Evolutionary conservation across 345 rosid species (phyloP).

Genomic region (Populus alba): DNA sequence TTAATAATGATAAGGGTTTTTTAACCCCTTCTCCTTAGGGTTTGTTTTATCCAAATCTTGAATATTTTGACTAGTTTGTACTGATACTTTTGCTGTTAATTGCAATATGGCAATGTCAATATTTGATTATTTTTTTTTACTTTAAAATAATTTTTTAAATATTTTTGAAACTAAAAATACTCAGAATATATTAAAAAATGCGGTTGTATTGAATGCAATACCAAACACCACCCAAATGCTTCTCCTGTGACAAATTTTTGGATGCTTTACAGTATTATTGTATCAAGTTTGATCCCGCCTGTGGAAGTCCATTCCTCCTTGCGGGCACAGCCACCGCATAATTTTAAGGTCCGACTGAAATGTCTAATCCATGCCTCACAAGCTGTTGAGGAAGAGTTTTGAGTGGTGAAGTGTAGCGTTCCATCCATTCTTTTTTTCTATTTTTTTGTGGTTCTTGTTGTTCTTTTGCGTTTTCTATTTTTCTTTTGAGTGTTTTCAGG

Average conservation of each 20-base stretch:
- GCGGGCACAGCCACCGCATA: constrained; percentile 11
- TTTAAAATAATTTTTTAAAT: too few species aligned
- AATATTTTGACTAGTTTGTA: constrained; percentile 13
- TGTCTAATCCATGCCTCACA: not conserved
- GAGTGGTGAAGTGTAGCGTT: not conserved
- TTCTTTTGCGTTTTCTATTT: not conserved
- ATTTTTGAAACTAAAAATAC: too few species aligned
- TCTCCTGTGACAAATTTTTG: constrained; percentile 23
- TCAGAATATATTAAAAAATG: too few species aligned
- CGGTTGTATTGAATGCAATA: too few species aligned
- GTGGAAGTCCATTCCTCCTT: not conserved
- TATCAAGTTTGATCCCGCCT: not conserved
- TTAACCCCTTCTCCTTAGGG: constrained; percentile 28
- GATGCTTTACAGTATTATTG: constrained; percentile 13
- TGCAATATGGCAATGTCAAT: not conserved
- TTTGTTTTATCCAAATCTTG: not conserved
- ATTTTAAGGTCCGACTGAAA: constrained; percentile 3
- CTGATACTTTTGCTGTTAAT: constrained; percentile 2
- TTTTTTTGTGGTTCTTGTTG: too few species aligned
- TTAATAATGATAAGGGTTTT: constrained; percentile 19
- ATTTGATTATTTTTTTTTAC: too few species aligned
- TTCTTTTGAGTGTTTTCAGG: not conserved
- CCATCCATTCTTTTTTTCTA: not conserved
- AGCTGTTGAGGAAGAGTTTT: not conserved
- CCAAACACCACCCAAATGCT: constrained; percentile 6